Base-by-base conservation (phyloP, 73 alveolate genomes). In the Breviolum minutum region DNA sequence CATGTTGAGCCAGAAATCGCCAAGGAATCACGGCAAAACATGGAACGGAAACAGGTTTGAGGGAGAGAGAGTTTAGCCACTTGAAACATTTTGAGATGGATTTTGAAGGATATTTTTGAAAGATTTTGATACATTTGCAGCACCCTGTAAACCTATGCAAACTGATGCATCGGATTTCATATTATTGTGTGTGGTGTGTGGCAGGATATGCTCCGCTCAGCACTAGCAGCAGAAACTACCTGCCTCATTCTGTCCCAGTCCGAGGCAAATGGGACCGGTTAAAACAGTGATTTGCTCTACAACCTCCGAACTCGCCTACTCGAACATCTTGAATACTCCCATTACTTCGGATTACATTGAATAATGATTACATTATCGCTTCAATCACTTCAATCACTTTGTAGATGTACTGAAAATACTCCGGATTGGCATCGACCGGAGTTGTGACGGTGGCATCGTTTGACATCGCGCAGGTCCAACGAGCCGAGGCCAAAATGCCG, bases 121-220 rank as follows among this genome's bases (percentile, higher is more conserved):
- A n/a, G 54, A 40, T 40, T 40, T 40, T 40, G 54, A 40, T 40
- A 40, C 54, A 40, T 40, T 40, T 40, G 54, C 54, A 40, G 54
- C 54, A 40, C 54, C 54, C 54, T 40, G 54, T 40, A 40, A 40
- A 40, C 54, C 54, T 2, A 40, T 40, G 54, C 54, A 40, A 40
- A 40, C 54, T 40, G 54, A 40, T 40, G 54, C 54, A 40, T 40
- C 54, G 54, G 54, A 40, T 40, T 40, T 40, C 54, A 3, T 40
- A 40, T 40, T 40, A 40, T 40, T 40, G 54, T 40, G 54, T 71
- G 81, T 30, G 40, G 81, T 22, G 32, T 8, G 13, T 20, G 81
- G 19, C 92, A 83, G 92, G 92, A 90, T 74, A 90, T 90, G 96
- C 87, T 90, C 30, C 96, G 96, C 32, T 70, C 96, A 20, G 96